These are phyloP conservation scores for Pseudogymnoascus pannorum DNA, from an alignment of 2,329 filamentous ascomycete species.

Conservation along the genomic window DNA sequence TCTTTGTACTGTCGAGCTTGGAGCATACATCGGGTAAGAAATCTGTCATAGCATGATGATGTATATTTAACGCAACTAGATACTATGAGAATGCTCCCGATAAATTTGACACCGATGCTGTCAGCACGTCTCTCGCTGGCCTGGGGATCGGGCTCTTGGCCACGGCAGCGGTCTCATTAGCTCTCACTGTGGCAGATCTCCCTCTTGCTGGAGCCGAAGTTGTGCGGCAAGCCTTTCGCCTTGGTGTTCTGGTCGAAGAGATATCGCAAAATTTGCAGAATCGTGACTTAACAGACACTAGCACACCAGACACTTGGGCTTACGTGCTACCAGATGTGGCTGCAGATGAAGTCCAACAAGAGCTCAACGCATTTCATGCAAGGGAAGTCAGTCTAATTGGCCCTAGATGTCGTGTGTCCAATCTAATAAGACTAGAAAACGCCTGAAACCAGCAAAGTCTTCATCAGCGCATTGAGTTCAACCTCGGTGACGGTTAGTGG, in stretches of 20 bases:
- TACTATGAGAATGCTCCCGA: conserved; percentile 26
- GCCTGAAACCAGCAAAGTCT: conserved; percentile 20
- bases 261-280: conserved; percentile 37
- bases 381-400: conserved; percentile 13
- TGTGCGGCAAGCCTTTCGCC: conserved; percentile 38
- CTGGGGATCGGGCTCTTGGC: conserved; percentile 39
- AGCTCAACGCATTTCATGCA: conserved; percentile 32
- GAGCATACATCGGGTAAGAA: conserved; percentile 37
- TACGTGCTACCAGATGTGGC: conserved; percentile 33
- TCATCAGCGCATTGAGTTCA: conserved; percentile 14
- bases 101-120: conserved; percentile 19
- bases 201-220: conserved; percentile 35
- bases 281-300: conserved; percentile 20
- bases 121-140: conserved; percentile 30
- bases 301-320: conserved; percentile 33
- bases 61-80: conserved; percentile 17
- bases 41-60: too few species aligned
- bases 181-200: conserved; percentile 34
- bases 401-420: too few species aligned
- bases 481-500: conserved; percentile 15
- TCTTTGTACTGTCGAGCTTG: conserved; percentile 35
- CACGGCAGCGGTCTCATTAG: conserved; percentile 35
- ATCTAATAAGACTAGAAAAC: neutral
- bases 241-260: conserved; percentile 37
- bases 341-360: conserved; percentile 28